These are phyloP conservation scores for Beauveria caledonica DNA, from an alignment of 2,329 filamentous ascomycete species.

Conservation along the genomic window DNA sequence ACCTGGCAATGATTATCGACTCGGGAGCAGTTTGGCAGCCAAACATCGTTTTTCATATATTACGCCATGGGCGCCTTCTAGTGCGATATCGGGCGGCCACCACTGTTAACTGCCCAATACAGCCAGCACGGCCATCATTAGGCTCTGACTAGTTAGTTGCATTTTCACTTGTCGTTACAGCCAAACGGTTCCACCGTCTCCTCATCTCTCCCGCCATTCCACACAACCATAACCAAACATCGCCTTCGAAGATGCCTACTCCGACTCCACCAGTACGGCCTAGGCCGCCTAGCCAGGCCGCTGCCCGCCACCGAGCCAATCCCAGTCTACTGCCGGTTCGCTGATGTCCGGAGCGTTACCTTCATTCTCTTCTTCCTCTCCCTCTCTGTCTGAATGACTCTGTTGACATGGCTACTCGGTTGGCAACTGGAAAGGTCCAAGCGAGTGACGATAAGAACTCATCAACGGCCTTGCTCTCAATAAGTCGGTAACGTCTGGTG, in stretches of 20 bases:
- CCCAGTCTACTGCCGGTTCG: background rate
- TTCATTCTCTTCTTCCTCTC: background rate
- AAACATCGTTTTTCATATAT: background rate
- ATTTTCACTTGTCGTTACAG: background rate
- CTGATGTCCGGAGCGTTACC: background rate
- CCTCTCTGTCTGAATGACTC: background rate
- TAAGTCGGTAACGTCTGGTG: background rate
- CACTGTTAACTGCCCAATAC: background rate
- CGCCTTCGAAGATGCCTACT: background rate
- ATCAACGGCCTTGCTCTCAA: background rate
- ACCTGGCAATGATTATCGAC: background rate
- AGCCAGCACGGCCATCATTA: background rate
- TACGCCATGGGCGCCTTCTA: background rate
- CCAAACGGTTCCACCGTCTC: background rate
- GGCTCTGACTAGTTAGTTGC: background rate
- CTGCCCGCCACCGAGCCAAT: background rate
- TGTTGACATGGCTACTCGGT: background rate
- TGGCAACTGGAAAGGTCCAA: background rate
- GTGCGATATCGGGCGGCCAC: slow-evolving; percentile 7
- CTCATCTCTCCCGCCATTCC: background rate
- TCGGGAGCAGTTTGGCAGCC: background rate
- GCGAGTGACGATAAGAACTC: background rate
- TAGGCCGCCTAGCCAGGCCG: background rate
- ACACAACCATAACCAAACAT: background rate
- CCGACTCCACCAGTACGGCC: background rate